phyloP scores from a whole-genome alignment of 805 yeast species.

The Monosporozyma unispora region DNA sequence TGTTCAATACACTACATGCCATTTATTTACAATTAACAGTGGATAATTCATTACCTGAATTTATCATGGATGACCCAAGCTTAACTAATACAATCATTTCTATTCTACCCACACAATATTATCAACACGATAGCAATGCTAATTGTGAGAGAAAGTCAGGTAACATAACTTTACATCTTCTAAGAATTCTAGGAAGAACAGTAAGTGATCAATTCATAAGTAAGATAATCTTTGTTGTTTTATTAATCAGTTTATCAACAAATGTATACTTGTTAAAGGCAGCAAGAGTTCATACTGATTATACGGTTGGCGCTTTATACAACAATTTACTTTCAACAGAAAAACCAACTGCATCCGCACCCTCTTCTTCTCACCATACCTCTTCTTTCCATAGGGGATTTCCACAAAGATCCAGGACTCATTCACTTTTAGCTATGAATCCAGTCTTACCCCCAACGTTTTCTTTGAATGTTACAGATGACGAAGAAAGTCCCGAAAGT shows the following conservation, averaged over 20 bases:
- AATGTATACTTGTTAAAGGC: constrained; percentile 82
- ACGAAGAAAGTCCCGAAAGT: constrained; percentile 7
- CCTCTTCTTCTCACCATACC: neutral
- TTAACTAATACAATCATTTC: constrained; percentile 43
- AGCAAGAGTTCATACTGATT: constrained; percentile 54
- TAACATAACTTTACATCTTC: constrained; percentile 28
- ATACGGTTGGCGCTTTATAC: constrained; percentile 23
- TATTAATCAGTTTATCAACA: constrained; percentile 66
- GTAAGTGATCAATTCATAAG: constrained; percentile 75
- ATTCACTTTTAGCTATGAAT: constrained; percentile 1
- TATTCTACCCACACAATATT: constrained; percentile 46
- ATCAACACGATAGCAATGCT: constrained; percentile 37
- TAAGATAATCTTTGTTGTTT: constrained; percentile 62
- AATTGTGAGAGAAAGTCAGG: neutral
- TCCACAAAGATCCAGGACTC: neutral
- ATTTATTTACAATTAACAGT: neutral
- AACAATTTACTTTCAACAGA: neutral
- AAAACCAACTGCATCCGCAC: neutral
- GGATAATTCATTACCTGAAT: constrained; percentile 1
- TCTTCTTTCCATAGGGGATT: neutral
- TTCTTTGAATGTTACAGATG: constrained; percentile 10
- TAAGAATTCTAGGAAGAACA: constrained; percentile 53
- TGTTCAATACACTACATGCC: constrained; percentile 1
- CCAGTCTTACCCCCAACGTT: constrained; percentile 1
- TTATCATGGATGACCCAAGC: neutral